phyloP scores from a whole-genome alignment of 345 rosid species.

The Pugionium dolabratum region DNA sequence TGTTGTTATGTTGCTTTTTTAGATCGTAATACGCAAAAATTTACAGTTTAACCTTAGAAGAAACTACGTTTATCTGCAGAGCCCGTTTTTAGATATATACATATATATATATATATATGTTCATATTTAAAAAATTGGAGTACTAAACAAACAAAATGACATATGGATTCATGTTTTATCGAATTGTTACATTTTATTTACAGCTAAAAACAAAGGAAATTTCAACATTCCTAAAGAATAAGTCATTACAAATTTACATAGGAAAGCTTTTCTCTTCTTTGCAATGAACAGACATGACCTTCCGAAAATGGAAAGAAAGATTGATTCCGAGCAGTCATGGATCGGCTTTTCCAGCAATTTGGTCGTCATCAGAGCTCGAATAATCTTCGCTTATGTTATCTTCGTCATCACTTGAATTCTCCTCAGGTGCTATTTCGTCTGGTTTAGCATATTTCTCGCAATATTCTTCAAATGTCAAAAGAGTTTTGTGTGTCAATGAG shows the following conservation, averaged over 20 bases:
- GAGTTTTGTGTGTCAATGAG: slow-evolving; percentile 9
- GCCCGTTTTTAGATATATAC: slow-evolving; percentile 1
- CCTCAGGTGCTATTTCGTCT: slow-evolving; percentile 50
- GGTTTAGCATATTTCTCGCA: slow-evolving; percentile 66
- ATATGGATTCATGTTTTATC: slow-evolving; percentile 12
- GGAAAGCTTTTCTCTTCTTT: slow-evolving; percentile 27
- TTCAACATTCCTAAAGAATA: slow-evolving; percentile 26
- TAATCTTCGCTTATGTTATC: slow-evolving; percentile 55
- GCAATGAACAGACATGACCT: slow-evolving; percentile 23
- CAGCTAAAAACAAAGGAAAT: not conserved
- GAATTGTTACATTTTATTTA: slow-evolving; percentile 20
- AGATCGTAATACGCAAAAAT: slow-evolving; percentile 11
- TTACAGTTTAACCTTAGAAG: slow-evolving; percentile 18
- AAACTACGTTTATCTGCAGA: slow-evolving; percentile 20
- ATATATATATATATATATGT: no score
- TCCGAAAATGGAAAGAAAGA: slow-evolving; percentile 20
- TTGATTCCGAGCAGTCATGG: slow-evolving; percentile 36
- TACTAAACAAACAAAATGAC: slow-evolving; percentile 11
- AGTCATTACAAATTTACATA: slow-evolving; percentile 40
- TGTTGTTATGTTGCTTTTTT: slow-evolving; percentile 21
- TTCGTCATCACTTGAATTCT: slow-evolving; percentile 54
- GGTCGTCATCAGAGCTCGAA: slow-evolving; percentile 51
- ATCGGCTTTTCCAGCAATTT: slow-evolving; percentile 55
- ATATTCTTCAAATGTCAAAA: slow-evolving; percentile 44
- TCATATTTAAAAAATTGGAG: slow-evolving; percentile 23